Base-by-base conservation (phyloP, 768 basidiomycete genomes). In the Mycena floridula region DNA sequence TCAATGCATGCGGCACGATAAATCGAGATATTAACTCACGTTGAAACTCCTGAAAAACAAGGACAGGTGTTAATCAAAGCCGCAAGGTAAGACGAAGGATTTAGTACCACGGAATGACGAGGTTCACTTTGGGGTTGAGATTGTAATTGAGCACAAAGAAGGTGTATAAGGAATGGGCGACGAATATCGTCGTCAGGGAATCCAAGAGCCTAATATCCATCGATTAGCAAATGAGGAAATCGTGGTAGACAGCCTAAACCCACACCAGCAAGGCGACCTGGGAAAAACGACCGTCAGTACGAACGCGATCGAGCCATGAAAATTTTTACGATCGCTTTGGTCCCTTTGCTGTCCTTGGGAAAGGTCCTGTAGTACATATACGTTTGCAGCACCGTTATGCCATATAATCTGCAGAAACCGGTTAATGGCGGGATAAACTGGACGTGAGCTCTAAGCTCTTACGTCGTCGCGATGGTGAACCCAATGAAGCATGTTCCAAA, bases 131-230 rank as follows among this genome's bases (percentile, higher is more conserved):
- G 13, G 42, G 42, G 37, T 16, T 24, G 28, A 46, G 18, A 7
- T 26, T 42, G 26, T 47, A 47, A 16, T 50, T 47, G 23, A 50
- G 27, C 12, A 50, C 46, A 22, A 44, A 50, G 24, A 22, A 50
- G 12, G 25, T 43, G 35, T 50, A 50, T 9, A 50, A 28, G 1
- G 50, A 42, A 40, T 50, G 50, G 18, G 46, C 42, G 12, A 44
- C 50, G 20, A 50, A 44, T 5, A 43, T 36, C 2, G 50, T 47
- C 3, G 37, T 27, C 9, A 50, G 32, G 15, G 50, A 43, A 36
- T 50, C 50, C 11, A 50, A 35, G 4, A 24, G 6, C 25, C 50
- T 50, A 35, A 15, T 13, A 13, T 35, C 18, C 32, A 15, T 13
- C 18, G 32, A 35, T 13, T 13, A 35, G 7, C 13, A 35, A 35